Evolutionary conservation across 345 rosid genomes (phyloP).

Genomic region (Hypericum perforatum): DNA sequence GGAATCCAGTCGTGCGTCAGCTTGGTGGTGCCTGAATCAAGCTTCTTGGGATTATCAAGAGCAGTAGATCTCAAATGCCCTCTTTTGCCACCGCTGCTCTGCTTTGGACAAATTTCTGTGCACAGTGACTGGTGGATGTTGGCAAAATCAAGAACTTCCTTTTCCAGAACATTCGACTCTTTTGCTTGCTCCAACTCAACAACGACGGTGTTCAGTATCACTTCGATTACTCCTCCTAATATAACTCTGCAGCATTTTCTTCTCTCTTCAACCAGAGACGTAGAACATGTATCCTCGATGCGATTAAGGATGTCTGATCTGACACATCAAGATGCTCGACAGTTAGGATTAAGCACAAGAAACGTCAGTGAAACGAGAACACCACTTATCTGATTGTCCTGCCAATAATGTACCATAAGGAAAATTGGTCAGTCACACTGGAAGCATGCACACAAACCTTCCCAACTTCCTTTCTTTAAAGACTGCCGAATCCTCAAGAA

Average conservation of each 20-base stretch:
- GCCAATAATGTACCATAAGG: too few species aligned
- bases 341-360: too few species aligned
- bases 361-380: too few species aligned
- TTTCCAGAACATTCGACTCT: slow-evolving; percentile 44
- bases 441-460: slow-evolving; percentile 33
- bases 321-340: slow-evolving; percentile 9
- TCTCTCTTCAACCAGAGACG: slow-evolving; percentile 44
- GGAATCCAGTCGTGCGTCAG: slow-evolving; percentile 31
- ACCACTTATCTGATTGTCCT: too few species aligned
- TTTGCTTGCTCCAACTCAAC: slow-evolving; percentile 50
- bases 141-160: slow-evolving; percentile 45
- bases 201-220: slow-evolving; percentile 44
- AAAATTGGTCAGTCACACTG: neutral
- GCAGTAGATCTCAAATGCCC: slow-evolving; percentile 26
- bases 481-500: slow-evolving; percentile 44
- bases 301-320: slow-evolving; percentile 52
- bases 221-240: slow-evolving; percentile 51
- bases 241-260: slow-evolving; percentile 40
- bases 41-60: slow-evolving; percentile 18
- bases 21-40: slow-evolving; percentile 24
- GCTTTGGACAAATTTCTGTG: slow-evolving; percentile 36
- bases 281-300: slow-evolving; percentile 34
- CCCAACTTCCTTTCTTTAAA: slow-evolving; percentile 36
- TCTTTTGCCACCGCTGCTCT: slow-evolving; percentile 34
- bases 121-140: slow-evolving; percentile 39